Evolutionary conservation across 768 basidiomycete genomes (phyloP).

Genomic region (Pisolithus orientalis): DNA sequence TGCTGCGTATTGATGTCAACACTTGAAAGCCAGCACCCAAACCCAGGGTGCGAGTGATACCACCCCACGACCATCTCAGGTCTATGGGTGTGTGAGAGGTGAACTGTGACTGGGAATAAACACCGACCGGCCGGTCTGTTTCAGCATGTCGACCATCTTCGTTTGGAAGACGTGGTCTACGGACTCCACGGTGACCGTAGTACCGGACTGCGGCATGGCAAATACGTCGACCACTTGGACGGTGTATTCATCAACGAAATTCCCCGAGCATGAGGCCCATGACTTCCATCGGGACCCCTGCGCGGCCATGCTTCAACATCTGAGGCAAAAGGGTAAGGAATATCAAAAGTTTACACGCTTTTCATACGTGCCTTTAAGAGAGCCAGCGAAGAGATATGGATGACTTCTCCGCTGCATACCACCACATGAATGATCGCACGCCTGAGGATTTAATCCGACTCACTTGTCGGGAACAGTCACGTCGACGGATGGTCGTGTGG

Average conservation of each 20-base stretch:
- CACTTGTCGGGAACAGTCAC: slow-evolving; percentile 71
- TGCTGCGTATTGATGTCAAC: slow-evolving; percentile 99
- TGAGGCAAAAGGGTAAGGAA: slow-evolving; percentile 26
- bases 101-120: background rate
- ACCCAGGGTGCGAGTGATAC: slow-evolving; percentile 99
- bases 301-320: slow-evolving; percentile 99
- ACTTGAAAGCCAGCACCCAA: slow-evolving; percentile 98
- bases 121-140: slow-evolving; percentile 92
- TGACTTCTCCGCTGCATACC: slow-evolving; percentile 72
- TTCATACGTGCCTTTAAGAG: slow-evolving; percentile 73
- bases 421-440: slow-evolving; percentile 1
- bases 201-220: slow-evolving; percentile 98
- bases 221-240: slow-evolving; percentile 95
- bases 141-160: slow-evolving; percentile 98
- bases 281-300: slow-evolving; percentile 99
- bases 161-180: slow-evolving; percentile 98
- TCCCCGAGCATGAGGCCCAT: slow-evolving; percentile 98
- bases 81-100: slow-evolving; percentile 30
- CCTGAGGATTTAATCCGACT: slow-evolving; percentile 12
- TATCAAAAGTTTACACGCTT: background rate
- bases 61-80: slow-evolving; percentile 99
- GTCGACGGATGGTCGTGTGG: slow-evolving; percentile 39
- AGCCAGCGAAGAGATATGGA: slow-evolving; percentile 97
- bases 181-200: slow-evolving; percentile 95
- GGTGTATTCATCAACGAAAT: slow-evolving; percentile 97